These are phyloP conservation scores for Dicorynia guianensis DNA, from an alignment of 306 rosid genomes.

Conservation along the genomic window DNA sequence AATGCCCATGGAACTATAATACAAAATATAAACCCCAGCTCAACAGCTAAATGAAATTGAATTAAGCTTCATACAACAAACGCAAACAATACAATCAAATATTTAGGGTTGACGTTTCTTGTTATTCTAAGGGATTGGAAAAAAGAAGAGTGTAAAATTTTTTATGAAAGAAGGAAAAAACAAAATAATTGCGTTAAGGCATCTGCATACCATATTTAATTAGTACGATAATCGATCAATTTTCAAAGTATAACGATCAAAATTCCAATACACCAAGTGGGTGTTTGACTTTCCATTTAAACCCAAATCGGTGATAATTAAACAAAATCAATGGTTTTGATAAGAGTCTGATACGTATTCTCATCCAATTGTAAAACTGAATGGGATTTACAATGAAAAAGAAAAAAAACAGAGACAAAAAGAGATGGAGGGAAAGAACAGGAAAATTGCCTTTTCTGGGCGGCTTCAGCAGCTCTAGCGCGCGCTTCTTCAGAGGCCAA, in stretches of 20 bases:
- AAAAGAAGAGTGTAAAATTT: not conserved
- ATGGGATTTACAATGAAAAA: not conserved
- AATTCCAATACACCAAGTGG: conserved; percentile 17
- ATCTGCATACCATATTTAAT: not conserved
- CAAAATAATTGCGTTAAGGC: not conserved
- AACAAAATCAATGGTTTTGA: not conserved
- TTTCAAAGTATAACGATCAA: conserved; percentile 11
- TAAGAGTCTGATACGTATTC: not conserved
- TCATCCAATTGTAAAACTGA: not conserved
- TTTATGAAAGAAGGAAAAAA: not conserved
- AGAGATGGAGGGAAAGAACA: no score
- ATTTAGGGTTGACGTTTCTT: not conserved
- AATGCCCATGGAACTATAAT: not conserved
- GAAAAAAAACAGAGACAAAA: not conserved
- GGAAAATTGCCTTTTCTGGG: conserved; percentile 66
- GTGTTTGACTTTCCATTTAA: not conserved
- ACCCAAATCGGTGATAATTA: conserved; percentile 6
- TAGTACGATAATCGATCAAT: not conserved
- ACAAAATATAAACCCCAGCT: conserved; percentile 2
- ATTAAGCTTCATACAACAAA: not conserved
- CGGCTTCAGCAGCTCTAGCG: conserved; percentile 92
- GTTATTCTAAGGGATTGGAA: not conserved
- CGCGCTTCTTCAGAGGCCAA: conserved; percentile 85
- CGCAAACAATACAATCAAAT: not conserved
- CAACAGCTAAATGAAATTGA: not conserved